Conservation (phyloP, 495 filamentous ascomycete species). For the Glonium stellatum region DNA sequence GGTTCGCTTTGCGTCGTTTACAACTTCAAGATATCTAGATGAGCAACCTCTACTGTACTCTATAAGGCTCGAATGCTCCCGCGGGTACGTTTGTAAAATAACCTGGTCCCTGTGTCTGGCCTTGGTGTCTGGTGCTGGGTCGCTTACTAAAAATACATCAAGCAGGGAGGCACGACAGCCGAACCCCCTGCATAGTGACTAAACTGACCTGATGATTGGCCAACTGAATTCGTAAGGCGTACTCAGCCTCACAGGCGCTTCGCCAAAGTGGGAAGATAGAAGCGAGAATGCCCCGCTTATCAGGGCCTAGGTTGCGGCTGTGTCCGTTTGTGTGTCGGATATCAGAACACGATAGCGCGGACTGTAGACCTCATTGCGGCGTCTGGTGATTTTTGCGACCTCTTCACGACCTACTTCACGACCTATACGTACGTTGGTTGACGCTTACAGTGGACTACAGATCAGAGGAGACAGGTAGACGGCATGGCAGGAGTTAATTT, state of each 20-base stretch:
- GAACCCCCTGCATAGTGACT: no score
- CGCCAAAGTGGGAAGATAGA: neutral
- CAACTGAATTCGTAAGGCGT: no score
- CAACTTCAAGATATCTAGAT: no score
- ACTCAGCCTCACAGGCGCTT: neutral
- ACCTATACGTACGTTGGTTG: neutral
- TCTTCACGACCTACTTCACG: neutral
- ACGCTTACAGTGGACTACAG: neutral
- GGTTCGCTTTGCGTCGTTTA: no score
- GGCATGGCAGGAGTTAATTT: slow-evolving; percentile 16
- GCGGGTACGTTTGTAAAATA: no score
- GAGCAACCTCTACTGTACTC: no score
- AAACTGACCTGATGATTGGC: no score
- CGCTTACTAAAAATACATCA: no score
- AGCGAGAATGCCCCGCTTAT: neutral
- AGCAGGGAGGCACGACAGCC: no score
- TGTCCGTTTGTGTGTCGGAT: neutral
- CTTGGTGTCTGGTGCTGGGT: no score
- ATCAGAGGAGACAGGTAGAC: slow-evolving; percentile 8
- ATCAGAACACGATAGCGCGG: neutral
- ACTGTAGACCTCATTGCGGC: neutral
- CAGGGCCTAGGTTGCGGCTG: neutral
- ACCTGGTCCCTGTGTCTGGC: no score
- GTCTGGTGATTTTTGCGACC: neutral
- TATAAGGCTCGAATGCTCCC: no score